These are phyloP conservation scores for Globisporangium paddicum DNA, from an alignment of 352 stramenopile species.

Conservation along the genomic window DNA sequence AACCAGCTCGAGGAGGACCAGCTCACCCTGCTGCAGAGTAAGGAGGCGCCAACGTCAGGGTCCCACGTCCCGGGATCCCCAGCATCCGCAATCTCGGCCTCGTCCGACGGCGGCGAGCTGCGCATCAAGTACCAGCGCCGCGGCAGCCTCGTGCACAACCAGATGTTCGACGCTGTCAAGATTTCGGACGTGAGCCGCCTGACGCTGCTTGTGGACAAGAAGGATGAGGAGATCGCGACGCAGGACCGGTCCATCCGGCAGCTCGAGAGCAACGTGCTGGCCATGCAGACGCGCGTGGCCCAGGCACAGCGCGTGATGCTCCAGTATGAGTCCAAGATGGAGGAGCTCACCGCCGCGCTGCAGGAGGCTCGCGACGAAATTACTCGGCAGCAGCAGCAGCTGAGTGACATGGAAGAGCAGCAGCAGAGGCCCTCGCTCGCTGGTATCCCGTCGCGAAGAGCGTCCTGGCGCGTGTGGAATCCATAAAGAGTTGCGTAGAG, in stretches of 20 bases:
- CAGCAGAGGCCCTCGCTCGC: not conserved
- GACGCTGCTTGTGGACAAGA: conserved; percentile 59
- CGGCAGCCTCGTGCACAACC: conserved; percentile 62
- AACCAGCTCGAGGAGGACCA: conserved; percentile 41
- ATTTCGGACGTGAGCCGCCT: conserved; percentile 68
- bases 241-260: conserved; percentile 66
- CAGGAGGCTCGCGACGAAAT: conserved; percentile 48
- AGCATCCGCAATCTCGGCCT: conserved; percentile 22
- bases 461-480: conserved; percentile 15
- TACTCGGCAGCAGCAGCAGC: conserved; percentile 15
- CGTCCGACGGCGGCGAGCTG: conserved; percentile 42
- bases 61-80: not conserved
- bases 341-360: conserved; percentile 59
- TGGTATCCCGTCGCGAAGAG: not conserved
- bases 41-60: conserved; percentile 15
- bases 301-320: conserved; percentile 64
- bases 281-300: conserved; percentile 57
- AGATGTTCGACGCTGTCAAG: conserved; percentile 82
- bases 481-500: not conserved
- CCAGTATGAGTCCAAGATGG: conserved; percentile 69
- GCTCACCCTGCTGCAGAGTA: conserved; percentile 48
- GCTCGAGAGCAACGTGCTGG: conserved; percentile 58
- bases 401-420: not conserved
- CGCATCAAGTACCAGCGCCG: conserved; percentile 67
- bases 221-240: conserved; percentile 58